phyloP scores from a whole-genome alignment of 2,329 filamentous ascomycete species.

The Grosmannia clavigera region DNA sequence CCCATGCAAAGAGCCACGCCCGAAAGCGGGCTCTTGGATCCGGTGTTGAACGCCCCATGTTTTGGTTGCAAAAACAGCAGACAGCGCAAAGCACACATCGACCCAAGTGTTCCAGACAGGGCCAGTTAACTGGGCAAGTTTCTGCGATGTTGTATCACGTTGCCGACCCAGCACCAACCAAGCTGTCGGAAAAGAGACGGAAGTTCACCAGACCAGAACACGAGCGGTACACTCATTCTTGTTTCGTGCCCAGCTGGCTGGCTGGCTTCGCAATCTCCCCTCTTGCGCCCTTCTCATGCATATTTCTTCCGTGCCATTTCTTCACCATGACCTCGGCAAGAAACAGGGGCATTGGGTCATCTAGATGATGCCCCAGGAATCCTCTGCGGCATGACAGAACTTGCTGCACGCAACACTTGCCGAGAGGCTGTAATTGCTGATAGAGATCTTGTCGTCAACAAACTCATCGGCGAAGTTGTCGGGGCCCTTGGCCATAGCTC shows the following conservation, averaged over 20 bases:
- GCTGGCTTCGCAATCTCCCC: not conserved
- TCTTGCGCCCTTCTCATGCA: not conserved
- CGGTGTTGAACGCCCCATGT: constrained; percentile 67
- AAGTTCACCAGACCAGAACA: not conserved
- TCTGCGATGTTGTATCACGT: constrained; percentile 64
- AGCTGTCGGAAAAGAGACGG: not conserved
- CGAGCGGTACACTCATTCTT: not conserved
- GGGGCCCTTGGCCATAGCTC: constrained; percentile 93
- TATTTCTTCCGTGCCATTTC: not conserved
- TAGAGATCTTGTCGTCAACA: constrained; percentile 95
- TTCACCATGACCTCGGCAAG: not conserved
- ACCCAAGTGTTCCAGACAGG: constrained; percentile 41
- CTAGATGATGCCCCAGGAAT: constrained; percentile 87
- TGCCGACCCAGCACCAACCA: constrained; percentile 16
- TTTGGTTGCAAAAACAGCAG: constrained; percentile 77
- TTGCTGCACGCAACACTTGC: constrained; percentile 99
- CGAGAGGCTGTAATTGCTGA: constrained; percentile 95
- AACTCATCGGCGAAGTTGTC: constrained; percentile 91
- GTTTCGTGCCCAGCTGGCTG: no score
- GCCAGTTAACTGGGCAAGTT: constrained; percentile 22
- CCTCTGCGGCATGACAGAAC: constrained; percentile 96
- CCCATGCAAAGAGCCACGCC: constrained; percentile 36
- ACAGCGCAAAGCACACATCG: constrained; percentile 56
- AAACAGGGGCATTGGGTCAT: not conserved
- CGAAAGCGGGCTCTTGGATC: constrained; percentile 46